Base-by-base conservation (phyloP, 257 asterid species). In the Penstemon davidsonii region DNA sequence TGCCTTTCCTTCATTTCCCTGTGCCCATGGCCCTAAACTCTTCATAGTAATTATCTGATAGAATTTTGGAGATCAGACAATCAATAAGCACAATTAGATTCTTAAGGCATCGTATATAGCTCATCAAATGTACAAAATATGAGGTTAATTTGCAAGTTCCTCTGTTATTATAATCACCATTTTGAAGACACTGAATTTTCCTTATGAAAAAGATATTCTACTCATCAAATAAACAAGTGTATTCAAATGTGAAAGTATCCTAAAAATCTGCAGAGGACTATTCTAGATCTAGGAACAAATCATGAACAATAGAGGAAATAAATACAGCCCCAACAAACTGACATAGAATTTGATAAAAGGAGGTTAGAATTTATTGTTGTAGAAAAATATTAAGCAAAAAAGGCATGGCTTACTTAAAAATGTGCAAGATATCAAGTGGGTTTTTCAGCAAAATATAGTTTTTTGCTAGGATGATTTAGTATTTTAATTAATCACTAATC, bases 1-100 rank as follows among this genome's bases (percentile, higher is more conserved):
- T 90, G 90, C 85, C 96, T 74, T 79, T 85, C 92, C 84, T 85
- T 88, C 91, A 86, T 86, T 73, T 82, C 86, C 80, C 79, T 73
- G 81, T 70, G 62, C 66, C 89, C 87, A 78, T 78, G 66, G 69
- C 83, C 85, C 62, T 65, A 11, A 81, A 65, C 63, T 77, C 79
- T 64, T 85, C 95, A 84, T 85, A 58, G 10, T 25, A 25, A 25
- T 72, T 67, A 18, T 74, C 76, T 81, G 80, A 53, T 54, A 41
- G 6, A 58, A 45, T 54, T 41, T 33, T 25, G 18, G 5, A 55
- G 54, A 70, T 33, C 7, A 67, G 54, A 54, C 11, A 9, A 15
- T 7, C 5, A 12, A 25, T 4, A 5, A 68, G 76, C 71, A 12
- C 51, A 46, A 8, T 76, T 75, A 75, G 68, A 59, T 71, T 53